Evolutionary conservation across 257 asterid species (phyloP).

Genomic region (Ilex asprella): DNA sequence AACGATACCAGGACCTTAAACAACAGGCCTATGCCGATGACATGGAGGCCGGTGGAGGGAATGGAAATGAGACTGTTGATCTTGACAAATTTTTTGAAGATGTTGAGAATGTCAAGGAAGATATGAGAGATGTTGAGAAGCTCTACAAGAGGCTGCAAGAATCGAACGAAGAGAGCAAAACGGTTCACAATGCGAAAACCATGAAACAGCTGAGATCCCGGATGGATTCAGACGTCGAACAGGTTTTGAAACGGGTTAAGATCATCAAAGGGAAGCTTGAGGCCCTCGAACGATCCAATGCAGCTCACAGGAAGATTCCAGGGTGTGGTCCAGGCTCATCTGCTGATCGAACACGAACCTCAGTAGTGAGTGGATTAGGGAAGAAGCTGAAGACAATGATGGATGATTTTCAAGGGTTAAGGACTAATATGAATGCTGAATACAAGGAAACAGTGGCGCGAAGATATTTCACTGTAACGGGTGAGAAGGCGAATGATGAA

Average conservation of each 20-base stretch:
- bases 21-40: slow-evolving; percentile 31
- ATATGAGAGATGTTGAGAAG: slow-evolving; percentile 29
- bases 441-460: slow-evolving; percentile 39
- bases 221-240: slow-evolving; percentile 45
- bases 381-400: slow-evolving; percentile 32
- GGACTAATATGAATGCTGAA: slow-evolving; percentile 33
- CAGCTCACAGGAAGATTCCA: slow-evolving; percentile 23
- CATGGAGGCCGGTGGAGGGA: slow-evolving; percentile 19
- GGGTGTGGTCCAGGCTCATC: slow-evolving; percentile 47
- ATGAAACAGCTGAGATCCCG: slow-evolving; percentile 45
- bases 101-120: slow-evolving; percentile 39
- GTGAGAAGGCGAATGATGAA: slow-evolving; percentile 28
- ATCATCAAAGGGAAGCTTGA: slow-evolving; percentile 38
- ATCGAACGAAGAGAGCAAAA: slow-evolving; percentile 37
- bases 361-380: slow-evolving; percentile 41
- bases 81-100: slow-evolving; percentile 34
- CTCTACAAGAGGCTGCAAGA: slow-evolving; percentile 27
- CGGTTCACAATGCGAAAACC: slow-evolving; percentile 41
- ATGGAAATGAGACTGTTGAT: slow-evolving; percentile 14
- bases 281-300: slow-evolving; percentile 34
- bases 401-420: slow-evolving; percentile 35
- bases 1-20: slow-evolving; percentile 30
- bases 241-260: slow-evolving; percentile 41
- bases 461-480: slow-evolving; percentile 36
- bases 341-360: slow-evolving; percentile 37